A percentile compares a stretch with the other conserved stretches of the same genome.
Evolutionary conservation across 2,329 filamentous ascomycete species (phyloP).

Genomic region (Sclerotinia subarctica): DNA sequence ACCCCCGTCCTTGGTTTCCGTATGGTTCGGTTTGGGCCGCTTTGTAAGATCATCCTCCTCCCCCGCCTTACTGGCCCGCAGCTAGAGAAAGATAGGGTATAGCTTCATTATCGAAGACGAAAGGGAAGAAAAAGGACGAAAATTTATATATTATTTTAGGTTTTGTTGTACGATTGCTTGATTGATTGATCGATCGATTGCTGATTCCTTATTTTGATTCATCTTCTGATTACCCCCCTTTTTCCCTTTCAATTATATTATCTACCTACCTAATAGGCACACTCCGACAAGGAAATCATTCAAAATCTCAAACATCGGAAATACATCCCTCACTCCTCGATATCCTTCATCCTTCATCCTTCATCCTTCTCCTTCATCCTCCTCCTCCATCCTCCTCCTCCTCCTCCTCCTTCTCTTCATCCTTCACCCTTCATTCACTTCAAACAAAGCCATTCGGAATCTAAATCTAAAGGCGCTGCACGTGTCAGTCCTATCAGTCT

Average conservation of each 20-base stretch:
- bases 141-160: background rate
- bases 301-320: background rate
- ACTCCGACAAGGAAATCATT: background rate
- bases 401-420: too few species aligned
- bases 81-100: background rate
- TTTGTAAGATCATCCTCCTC: background rate
- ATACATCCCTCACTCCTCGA: background rate
- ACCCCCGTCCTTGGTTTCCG: background rate
- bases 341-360: background rate
- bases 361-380: too few species aligned
- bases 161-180: background rate
- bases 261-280: background rate
- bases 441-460: background rate
- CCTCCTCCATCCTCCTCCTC: too few species aligned
- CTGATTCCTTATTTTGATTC: background rate
- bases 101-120: background rate
- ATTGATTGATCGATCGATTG: too few species aligned
- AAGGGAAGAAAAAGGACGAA: background rate
- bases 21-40: constrained; percentile 12
- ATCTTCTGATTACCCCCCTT: background rate
- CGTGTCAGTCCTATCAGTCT: background rate
- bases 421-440: background rate
- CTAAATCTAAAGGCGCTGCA: background rate
- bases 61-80: constrained; percentile 3
- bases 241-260: too few species aligned